phyloP scores from a whole-genome alignment of 2,329 filamentous ascomycete species.

The Phoma sp. region DNA sequence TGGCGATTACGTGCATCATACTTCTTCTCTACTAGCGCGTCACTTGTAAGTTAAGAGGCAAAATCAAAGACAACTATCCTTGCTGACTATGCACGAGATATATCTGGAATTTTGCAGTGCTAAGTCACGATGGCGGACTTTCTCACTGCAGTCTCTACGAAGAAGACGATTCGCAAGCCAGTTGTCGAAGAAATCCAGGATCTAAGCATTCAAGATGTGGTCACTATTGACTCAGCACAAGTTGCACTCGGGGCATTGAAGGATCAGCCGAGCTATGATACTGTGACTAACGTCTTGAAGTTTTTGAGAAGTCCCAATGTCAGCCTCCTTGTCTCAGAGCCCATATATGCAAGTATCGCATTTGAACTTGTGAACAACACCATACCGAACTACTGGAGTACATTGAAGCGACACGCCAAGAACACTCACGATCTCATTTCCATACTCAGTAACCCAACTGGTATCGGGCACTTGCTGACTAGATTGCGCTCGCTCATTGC shows the following conservation, averaged over 20 bases:
- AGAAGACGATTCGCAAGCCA: constrained; percentile 28
- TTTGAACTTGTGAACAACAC: constrained; percentile 76
- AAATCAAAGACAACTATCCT: background rate
- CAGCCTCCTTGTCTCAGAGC: constrained; percentile 67
- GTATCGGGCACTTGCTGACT: constrained; percentile 77
- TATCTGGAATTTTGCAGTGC: background rate
- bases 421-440: constrained; percentile 57
- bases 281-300: constrained; percentile 59
- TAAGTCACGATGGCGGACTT: constrained; percentile 53
- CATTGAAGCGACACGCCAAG: constrained; percentile 8
- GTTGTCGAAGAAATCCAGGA: constrained; percentile 23
- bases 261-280: constrained; percentile 66
- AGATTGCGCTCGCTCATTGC: constrained; percentile 67
- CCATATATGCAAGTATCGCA: constrained; percentile 75
- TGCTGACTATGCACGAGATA: background rate
- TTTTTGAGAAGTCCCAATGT: constrained; percentile 59
- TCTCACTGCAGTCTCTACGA: constrained; percentile 55
- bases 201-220: constrained; percentile 18
- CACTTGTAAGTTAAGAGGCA: background rate
- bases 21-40: background rate
- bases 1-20: no score
- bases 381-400: constrained; percentile 80
- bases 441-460: constrained; percentile 75
- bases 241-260: constrained; percentile 67
- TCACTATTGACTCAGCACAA: constrained; percentile 40